Percentiles rank a stretch among this genome's conserved stretches.
phyloP scores from a whole-genome alignment of 306 rosid species.

The Inga leiocalycina region DNA sequence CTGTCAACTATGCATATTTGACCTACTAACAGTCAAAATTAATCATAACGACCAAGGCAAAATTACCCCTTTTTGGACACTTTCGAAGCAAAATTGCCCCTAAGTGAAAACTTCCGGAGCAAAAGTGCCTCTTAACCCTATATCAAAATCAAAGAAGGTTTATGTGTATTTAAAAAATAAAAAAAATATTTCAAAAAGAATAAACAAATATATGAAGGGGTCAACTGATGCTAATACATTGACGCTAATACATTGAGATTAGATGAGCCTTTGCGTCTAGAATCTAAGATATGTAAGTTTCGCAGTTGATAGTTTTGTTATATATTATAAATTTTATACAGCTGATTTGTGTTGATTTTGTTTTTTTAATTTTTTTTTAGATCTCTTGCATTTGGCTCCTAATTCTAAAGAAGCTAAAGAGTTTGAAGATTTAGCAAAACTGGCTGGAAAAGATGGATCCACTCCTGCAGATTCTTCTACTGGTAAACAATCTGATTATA shows the following conservation, averaged over 20 bases:
- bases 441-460: background rate
- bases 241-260: no score
- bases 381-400: conserved; percentile 1
- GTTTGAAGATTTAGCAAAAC: background rate
- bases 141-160: no score
- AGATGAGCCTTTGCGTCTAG: no score
- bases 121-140: no score
- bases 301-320: background rate
- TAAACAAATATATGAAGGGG: background rate
- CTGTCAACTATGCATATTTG: no score
- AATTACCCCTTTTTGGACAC: fast-evolving
- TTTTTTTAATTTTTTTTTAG: background rate
- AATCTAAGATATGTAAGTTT: background rate
- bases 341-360: background rate
- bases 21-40: no score
- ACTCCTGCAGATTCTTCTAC: background rate
- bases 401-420: background rate
- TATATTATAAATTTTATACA: background rate
- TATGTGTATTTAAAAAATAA: no score
- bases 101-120: no score
- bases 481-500: background rate
- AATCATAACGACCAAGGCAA: no score
- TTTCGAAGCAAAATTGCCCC: no score
- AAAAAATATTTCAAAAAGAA: no score
- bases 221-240: background rate